Evolutionary conservation across 1,284 basidiomycete species (phyloP).

Genomic region (Microbotryum silenes-acaulis): DNA sequence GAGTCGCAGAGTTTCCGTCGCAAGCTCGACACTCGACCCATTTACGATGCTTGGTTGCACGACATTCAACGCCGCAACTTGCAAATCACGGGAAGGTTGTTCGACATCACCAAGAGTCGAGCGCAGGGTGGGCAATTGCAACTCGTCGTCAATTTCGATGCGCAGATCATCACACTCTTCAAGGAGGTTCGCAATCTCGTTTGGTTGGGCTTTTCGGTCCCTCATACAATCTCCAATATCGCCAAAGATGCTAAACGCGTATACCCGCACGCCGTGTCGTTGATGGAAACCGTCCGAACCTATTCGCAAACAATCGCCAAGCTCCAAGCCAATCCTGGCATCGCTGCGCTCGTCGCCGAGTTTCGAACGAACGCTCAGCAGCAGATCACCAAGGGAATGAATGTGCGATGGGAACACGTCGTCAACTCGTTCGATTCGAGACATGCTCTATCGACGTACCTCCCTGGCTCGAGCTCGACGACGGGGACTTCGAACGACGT

Average conservation of each 20-base stretch:
- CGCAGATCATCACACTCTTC: conserved; percentile 95
- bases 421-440: conserved; percentile 79
- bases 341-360: conserved; percentile 86
- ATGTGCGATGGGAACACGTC: conserved; percentile 93
- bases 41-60: conserved; percentile 92
- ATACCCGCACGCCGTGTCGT: conserved; percentile 92
- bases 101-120: conserved; percentile 80
- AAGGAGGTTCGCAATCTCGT: conserved; percentile 94
- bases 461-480: conserved; percentile 28
- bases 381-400: conserved; percentile 86
- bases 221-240: conserved; percentile 88
- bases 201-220: conserved; percentile 92
- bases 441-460: conserved; percentile 29
- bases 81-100: conserved; percentile 88
- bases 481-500: conserved; percentile 45
- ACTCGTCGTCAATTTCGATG: conserved; percentile 92
- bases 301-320: conserved; percentile 90
- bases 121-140: conserved; percentile 54
- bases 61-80: conserved; percentile 90
- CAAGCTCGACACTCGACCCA: conserved; percentile 87
- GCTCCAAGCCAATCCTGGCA: conserved; percentile 78
- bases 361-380: conserved; percentile 82
- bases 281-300: conserved; percentile 96
- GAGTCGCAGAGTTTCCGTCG: conserved; percentile 87
- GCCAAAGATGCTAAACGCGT: conserved; percentile 97